These are phyloP conservation scores for Linderina pennispora DNA, from an alignment of 192 early-diverging fungal species.

Conservation along the genomic window DNA sequence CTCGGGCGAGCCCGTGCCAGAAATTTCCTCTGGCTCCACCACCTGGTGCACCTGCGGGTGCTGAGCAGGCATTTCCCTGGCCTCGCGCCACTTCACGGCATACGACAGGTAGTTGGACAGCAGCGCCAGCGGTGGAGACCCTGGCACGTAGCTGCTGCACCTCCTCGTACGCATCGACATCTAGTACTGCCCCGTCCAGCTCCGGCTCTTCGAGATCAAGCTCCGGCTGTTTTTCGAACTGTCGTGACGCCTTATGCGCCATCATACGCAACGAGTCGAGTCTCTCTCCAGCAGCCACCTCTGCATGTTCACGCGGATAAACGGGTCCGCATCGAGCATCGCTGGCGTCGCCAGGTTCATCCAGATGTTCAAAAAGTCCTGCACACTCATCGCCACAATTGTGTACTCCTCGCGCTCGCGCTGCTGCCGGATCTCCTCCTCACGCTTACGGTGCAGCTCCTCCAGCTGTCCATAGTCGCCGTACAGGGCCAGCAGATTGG, in stretches of 20 bases:
- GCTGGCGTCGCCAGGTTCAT: conserved; percentile 18
- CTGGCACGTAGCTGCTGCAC: conserved; percentile 5
- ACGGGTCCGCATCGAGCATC: conserved; percentile 10
- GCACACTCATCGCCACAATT: conserved; percentile 17
- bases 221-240: conserved; percentile 37
- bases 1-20: too few relatives aligned
- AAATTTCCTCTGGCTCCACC: too few relatives aligned
- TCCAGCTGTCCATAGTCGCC: conserved; percentile 8
- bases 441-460: conserved; percentile 6
- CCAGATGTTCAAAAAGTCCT: conserved; percentile 28
- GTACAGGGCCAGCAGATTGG: conserved; percentile 13
- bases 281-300: conserved; percentile 18
- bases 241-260: conserved; percentile 16
- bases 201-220: conserved; percentile 1
- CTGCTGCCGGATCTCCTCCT: conserved; percentile 11
- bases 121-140: conserved; percentile 16
- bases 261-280: not conserved
- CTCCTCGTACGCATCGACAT: not conserved
- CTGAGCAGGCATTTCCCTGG: not conserved
- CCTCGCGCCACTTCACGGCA: conserved; percentile 26
- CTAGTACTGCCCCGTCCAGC: not conserved
- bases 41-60: too few relatives aligned
- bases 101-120: conserved; percentile 26
- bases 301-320: conserved; percentile 17
- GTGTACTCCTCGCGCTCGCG: conserved; percentile 26